Evolutionary conservation across 2,329 filamentous ascomycete genomes (phyloP), one percentile per base, ranked within the genome.

Genomic region (Ophiobolus disseminans): DNA sequence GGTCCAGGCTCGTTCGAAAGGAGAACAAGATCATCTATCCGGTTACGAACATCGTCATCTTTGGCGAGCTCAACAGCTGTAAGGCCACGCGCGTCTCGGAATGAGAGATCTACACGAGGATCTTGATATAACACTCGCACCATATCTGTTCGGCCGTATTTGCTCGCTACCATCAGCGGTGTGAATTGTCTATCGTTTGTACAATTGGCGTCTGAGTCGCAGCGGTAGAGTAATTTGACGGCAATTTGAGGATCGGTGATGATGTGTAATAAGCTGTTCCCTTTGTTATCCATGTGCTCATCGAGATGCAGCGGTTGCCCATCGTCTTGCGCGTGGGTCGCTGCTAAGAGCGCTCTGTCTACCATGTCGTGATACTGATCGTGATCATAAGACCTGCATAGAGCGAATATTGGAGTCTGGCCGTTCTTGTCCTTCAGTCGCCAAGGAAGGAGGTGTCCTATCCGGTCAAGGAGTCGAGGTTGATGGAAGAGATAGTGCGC

Each of bases 401-500:
- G 80, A 2, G 94, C 94, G 70, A 99, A 97, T 7, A 99, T 77
- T 1, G 94, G 95, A n/a, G 95, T 99, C 73, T 97, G 94, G 0
- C 94, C 94, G 67, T 97, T 97, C 70, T 91, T 95, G 73, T 99
- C 94, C 59, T 88, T 91, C 72, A 95, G 85, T 48, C 86, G 84
- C 94, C 94, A 99, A 7, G 91, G 89, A 43, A 99, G 78, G 57
- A 93, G 75, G 50, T 82, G 81, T 2, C 91, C 92, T 51, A 97
- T 87, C 45, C 83, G 82, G 35, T 80, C 77, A 58, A 99, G 94
- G 16, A 99, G 78, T 43, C 83, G 81, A 2, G 94, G 94, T 7
- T 90, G 87, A 66, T 96, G 89, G 76, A 99, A 99, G 13, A 99
- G 80, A 71, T 99, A 99, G 73, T 99, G 94, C n/a, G 88, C 94